Conservation (phyloP, 441 rosid genomes). For the Bruguiera hainesii region DNA sequence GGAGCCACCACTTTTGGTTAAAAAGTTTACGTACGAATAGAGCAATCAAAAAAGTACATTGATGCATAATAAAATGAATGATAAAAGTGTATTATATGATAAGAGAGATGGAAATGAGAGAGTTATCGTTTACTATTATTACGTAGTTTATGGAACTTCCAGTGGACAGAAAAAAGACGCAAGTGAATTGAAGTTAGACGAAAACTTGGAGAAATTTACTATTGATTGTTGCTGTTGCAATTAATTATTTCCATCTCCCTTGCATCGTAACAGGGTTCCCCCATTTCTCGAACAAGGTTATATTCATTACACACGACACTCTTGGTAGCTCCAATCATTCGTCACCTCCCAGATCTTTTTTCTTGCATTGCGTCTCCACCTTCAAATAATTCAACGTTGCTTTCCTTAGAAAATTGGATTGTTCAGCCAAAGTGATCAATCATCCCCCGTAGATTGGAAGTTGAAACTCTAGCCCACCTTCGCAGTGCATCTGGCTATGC, state of each 20-base stretch:
- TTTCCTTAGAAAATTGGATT: conserved; percentile 4
- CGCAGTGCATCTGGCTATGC: neutral
- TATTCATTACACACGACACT: neutral
- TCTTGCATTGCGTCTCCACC: neutral
- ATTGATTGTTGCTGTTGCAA: too few relatives aligned
- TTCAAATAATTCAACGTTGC: neutral
- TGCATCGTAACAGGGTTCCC: conserved; percentile 2
- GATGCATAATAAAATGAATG: too few relatives aligned
- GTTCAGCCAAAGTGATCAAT: neutral
- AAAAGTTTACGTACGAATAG: neutral
- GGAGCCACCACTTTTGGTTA: neutral
- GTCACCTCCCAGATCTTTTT: conserved; percentile 7
- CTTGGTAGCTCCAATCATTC: conserved; percentile 23
- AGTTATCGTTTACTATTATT: too few relatives aligned
- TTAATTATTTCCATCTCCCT: too few relatives aligned
- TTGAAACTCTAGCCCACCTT: too few relatives aligned
- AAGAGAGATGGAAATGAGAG: too few relatives aligned
- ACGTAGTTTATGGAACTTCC: too few relatives aligned
- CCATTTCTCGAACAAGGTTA: neutral
- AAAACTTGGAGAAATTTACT: too few relatives aligned
- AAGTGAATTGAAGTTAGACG: too few relatives aligned
- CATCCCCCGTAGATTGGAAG: too few relatives aligned
- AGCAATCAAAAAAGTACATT: neutral
- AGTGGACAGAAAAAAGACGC: too few relatives aligned
- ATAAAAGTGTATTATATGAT: too few relatives aligned